These are phyloP conservation scores for Dryadomyces quercivorus DNA, from an alignment of 2,329 filamentous ascomycete genomes.

Conservation along the genomic window DNA sequence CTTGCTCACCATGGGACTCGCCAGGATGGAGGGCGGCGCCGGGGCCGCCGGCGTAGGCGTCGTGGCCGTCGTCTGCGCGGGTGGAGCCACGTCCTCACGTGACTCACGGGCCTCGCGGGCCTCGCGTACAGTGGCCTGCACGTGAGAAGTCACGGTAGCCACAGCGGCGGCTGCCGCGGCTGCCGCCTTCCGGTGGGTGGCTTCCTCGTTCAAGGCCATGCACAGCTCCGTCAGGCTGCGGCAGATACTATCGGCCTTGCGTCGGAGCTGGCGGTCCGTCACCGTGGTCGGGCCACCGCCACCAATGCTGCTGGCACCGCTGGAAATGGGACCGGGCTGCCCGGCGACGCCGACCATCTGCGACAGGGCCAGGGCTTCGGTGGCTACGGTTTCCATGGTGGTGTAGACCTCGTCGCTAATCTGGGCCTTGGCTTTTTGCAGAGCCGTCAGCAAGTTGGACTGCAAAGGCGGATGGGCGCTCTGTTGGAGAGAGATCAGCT, in stretches of 20 bases:
- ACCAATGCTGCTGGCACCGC: constrained; percentile 51
- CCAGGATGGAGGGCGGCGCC: neutral
- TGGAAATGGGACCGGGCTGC: constrained; percentile 55
- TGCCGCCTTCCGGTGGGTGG: constrained; percentile 22
- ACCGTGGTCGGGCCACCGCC: constrained; percentile 30
- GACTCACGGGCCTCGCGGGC: neutral
- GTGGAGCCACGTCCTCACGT: neutral
- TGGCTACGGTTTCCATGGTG: constrained; percentile 67
- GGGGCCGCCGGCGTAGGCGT: neutral
- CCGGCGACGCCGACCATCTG: constrained; percentile 65
- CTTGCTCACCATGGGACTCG: constrained; percentile 7
- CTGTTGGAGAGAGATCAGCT: constrained; percentile 19
- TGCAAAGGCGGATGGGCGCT: constrained; percentile 49
- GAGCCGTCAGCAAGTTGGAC: constrained; percentile 59
- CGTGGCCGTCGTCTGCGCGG: neutral
- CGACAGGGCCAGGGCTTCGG: constrained; percentile 69
- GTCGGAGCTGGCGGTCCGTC: constrained; percentile 73
- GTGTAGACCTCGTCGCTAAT: constrained; percentile 62
- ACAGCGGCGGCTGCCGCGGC: neutral
- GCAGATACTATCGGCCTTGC: constrained; percentile 88
- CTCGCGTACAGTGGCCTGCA: neutral
- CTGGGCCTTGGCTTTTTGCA: constrained; percentile 63
- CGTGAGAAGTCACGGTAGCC: neutral
- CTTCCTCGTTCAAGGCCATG: constrained; percentile 62
- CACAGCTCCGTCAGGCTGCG: constrained; percentile 87